phyloP scores from a whole-genome alignment of 2,329 filamentous ascomycete species.

The Corinectria fuckeliana region DNA sequence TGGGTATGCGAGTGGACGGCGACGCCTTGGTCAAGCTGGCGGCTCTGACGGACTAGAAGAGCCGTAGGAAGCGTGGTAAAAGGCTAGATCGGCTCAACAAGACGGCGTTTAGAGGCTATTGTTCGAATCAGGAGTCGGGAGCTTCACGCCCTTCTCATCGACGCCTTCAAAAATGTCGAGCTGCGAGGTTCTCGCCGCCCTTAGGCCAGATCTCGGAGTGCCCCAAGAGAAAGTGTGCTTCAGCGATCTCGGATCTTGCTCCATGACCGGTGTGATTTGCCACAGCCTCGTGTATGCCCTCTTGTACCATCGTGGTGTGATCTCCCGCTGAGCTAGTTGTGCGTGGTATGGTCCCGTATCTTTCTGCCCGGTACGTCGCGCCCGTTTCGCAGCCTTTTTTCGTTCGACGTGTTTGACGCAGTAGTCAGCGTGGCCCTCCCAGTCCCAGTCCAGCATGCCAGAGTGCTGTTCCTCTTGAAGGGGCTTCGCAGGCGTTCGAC shows the following conservation, averaged over 20 bases:
- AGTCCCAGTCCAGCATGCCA: constrained; percentile 44
- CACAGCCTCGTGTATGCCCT: constrained; percentile 56
- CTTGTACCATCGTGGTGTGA: constrained; percentile 51
- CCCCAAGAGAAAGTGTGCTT: constrained; percentile 57
- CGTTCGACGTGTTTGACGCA: constrained; percentile 50
- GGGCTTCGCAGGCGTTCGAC: constrained; percentile 34
- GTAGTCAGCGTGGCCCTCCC: constrained; percentile 49
- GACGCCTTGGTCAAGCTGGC: constrained; percentile 68
- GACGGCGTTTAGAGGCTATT: not conserved
- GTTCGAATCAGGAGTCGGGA: not conserved
- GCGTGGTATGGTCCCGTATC: constrained; percentile 48
- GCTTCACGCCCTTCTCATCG: constrained; percentile 38
- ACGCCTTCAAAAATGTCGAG: constrained; percentile 57
- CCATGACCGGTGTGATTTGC: constrained; percentile 52
- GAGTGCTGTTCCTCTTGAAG: not conserved
- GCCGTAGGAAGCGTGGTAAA: not conserved
- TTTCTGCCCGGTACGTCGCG: constrained; percentile 44
- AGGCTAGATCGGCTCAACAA: not conserved
- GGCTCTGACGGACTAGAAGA: constrained; percentile 43
- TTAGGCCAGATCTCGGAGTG: constrained; percentile 31
- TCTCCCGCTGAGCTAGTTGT: constrained; percentile 39
- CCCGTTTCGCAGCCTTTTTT: constrained; percentile 41
- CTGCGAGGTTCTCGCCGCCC: constrained; percentile 43
- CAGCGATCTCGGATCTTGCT: constrained; percentile 40
- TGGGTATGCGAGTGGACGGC: constrained; percentile 76